A percentile compares a stretch with the other conserved stretches of the same genome.
These are phyloP conservation scores for Phyllosticta citribraziliensis DNA, from an alignment of 2,329 filamentous ascomycete species.

Conservation along the genomic window DNA sequence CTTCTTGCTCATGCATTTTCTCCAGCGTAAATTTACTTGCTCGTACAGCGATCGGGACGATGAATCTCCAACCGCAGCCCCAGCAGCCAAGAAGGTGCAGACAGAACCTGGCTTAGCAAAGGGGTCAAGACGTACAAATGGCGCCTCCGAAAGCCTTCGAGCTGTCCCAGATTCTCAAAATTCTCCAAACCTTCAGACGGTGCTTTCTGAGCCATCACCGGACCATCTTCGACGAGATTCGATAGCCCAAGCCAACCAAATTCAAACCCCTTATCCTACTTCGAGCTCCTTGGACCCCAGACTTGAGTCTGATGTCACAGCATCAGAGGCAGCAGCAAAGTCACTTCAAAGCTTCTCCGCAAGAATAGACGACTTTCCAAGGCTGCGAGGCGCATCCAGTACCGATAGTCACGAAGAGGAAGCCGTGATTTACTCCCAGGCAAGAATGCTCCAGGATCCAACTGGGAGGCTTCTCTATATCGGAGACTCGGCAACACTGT, in stretches of 20 bases:
- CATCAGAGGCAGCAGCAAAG: conserved; percentile 16
- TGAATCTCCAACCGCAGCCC: conserved; percentile 25
- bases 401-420: conserved; percentile 45
- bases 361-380: conserved; percentile 16
- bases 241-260: neutral
- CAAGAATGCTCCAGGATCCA: conserved; percentile 50
- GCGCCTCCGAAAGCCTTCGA: neutral
- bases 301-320: conserved; percentile 14
- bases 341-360: conserved; percentile 19
- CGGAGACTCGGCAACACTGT: conserved; percentile 53
- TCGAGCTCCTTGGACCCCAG: conserved; percentile 10
- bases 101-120: conserved; percentile 12
- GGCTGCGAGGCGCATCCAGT: conserved; percentile 18
- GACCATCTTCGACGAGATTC: neutral
- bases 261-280: neutral
- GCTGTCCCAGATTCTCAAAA: neutral
- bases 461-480: conserved; percentile 50
- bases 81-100: conserved; percentile 26
- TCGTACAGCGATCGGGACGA: conserved; percentile 28
- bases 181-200: neutral
- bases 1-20: conserved; percentile 2
- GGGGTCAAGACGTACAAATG: neutral
- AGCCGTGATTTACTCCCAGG: conserved; percentile 44
- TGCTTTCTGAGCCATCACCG: neutral
- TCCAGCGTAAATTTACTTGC: conserved; percentile 30